Evolutionary conservation across 2,329 filamentous ascomycete species (phyloP), one percentile per base, ranked within the genome.

Genomic region (Lachnellula hyalina): DNA sequence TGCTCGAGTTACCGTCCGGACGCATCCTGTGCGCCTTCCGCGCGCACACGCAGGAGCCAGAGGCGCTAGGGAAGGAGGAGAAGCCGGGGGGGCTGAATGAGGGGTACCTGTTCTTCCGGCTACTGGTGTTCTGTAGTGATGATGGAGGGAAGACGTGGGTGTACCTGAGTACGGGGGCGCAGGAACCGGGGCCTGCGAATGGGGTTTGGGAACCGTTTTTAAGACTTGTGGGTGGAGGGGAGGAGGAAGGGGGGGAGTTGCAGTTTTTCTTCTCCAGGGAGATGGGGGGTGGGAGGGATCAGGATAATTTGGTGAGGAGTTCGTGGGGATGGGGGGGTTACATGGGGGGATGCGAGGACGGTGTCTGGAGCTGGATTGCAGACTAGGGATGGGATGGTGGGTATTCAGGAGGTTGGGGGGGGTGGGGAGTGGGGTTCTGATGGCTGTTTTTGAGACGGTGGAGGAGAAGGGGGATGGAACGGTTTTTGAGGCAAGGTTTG

Each of bases 191-290:
- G 23, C 21, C 46, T 5, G 19, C 32, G 15, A 41, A 52, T 35
- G 55, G 55, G n/a, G n/a, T 52, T 15, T 58, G 56, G 56, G 56
- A 58, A 28, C 56, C 56, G 2, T 53, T 53, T 19, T n/a, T 58
- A 7, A 15, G 53, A 8, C 40, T 47, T 8, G 42, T 44, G 19
- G 12, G 19, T 14, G 35, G 32, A 11, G 51, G 40, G 25, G 25
- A 7, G 25, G 7, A 7, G 1, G 25, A 1, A 4, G 25, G 25
- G 9, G 42, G 25, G 9, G 42, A 28, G 9, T 32, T 56, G 15
- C 54, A 57, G 52, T 41, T 58, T 7, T 55, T 47, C 35, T 58
- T 53, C 28, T 58, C 56, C 5, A 32, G 46, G 12, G 55, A 57
- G 42, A 21, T 42, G 19, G 45, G 35, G 17, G 45, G 35, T 7